These are phyloP conservation scores for Endotrypanum monterogeii DNA, from an alignment of 208 protist species.

Conservation along the genomic window DNA sequence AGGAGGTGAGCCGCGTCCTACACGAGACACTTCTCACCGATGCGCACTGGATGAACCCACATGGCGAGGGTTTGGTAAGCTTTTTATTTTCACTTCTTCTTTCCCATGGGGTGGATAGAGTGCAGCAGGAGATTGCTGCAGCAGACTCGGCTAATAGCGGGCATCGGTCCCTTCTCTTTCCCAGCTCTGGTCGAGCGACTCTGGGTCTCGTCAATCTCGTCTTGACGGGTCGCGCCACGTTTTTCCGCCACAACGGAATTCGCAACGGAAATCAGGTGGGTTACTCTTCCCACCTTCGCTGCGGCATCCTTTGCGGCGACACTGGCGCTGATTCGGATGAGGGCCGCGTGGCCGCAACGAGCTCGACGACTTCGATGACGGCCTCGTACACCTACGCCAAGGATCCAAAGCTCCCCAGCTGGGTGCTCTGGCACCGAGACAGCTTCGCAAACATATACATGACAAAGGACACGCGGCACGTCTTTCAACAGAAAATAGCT, in stretches of 20 bases:
- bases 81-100: constrained; percentile 77
- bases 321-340: background rate
- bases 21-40: constrained; percentile 30
- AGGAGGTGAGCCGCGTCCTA: constrained; percentile 52
- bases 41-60: constrained; percentile 55
- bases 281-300: constrained; percentile 26
- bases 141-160: constrained; percentile 18
- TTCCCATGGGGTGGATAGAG: constrained; percentile 51
- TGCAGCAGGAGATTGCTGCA: constrained; percentile 33
- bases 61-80: constrained; percentile 63
- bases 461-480: constrained; percentile 58
- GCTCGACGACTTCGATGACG: background rate
- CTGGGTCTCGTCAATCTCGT: constrained; percentile 56
- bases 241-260: constrained; percentile 42
- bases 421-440: constrained; percentile 65
- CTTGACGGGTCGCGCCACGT: constrained; percentile 38
- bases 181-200: constrained; percentile 36
- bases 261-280: constrained; percentile 31
- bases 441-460: constrained; percentile 79
- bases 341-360: background rate
- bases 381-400: constrained; percentile 36
- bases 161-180: constrained; percentile 16
- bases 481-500: constrained; percentile 54
- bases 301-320: constrained; percentile 44
- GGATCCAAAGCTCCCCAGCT: constrained; percentile 61